Evolutionary conservation across 2,329 filamentous ascomycete species (phyloP).

Genomic region (Neurospora sp.): DNA sequence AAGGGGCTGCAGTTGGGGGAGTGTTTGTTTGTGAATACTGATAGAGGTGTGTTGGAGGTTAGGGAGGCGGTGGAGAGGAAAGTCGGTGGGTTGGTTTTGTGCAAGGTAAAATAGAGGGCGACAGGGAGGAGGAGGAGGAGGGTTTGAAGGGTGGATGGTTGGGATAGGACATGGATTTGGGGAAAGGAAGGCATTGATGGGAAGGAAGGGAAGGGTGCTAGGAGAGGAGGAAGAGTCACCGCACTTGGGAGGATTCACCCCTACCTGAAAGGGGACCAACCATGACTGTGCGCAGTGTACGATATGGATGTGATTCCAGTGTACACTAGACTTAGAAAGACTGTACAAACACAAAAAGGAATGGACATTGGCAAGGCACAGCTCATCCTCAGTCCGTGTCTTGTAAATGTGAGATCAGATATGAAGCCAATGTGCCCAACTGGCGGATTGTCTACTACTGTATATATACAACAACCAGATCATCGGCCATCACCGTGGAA

Average conservation of each 20-base stretch:
- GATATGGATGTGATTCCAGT: neutral
- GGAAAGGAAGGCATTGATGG: neutral
- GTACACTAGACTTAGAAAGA: neutral
- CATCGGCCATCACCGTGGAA: neutral
- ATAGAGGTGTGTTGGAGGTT: slow-evolving; percentile 67
- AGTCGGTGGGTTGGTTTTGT: slow-evolving; percentile 67
- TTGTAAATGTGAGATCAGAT: neutral
- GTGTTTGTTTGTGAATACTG: slow-evolving; percentile 69
- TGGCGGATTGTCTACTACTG: neutral
- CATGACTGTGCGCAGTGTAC: neutral
- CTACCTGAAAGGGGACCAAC: neutral
- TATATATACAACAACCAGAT: neutral
- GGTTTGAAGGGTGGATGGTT: neutral
- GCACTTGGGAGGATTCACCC: neutral
- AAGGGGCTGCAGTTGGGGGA: slow-evolving; percentile 72
- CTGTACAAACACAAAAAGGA: neutral
- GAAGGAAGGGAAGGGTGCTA: neutral
- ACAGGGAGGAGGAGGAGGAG: slow-evolving; percentile 18
- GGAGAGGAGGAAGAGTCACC: slow-evolving; percentile 2
- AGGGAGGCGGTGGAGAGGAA: slow-evolving; percentile 73
- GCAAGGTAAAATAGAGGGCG: slow-evolving; percentile 42
- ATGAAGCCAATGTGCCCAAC: neutral
- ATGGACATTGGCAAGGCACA: neutral
- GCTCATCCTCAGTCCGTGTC: neutral
- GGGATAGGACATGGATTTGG: neutral